Base-by-base conservation (phyloP, 148 eudicot species). In the Talinum fruticosum region DNA sequence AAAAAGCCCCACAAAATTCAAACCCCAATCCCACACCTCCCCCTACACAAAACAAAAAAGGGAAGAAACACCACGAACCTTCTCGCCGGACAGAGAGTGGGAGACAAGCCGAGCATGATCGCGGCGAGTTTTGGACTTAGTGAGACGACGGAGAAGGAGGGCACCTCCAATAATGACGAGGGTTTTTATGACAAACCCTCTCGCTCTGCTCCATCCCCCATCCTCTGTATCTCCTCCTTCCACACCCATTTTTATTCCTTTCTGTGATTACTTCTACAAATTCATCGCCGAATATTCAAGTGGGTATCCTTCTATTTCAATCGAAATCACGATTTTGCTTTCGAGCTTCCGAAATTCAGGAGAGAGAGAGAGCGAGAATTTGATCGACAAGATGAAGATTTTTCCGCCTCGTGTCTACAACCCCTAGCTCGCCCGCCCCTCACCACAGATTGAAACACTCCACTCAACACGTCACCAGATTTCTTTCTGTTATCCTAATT, bases 81-180 rank as follows among this genome's bases (percentile, higher is more conserved):
- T 62, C 1, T 62, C 30, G 66, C 66, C 66, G 33, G 34, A 62
- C 5, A 62, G 66, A 62, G 66, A 62, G 13, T 28, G 30, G 33
- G 66, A 62, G 33, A 62, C 33, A 28, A 62, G 66, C 12, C 15
- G 34, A 12, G 66, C 66, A 12, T 62, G 66, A 28, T 62, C 66
- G 6, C 66, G 66, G 66, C 66, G 66, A 62, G 66, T 62, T 28
- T 62, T 62, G 33, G 66, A 62, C 66, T 62, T 28, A 14, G 66
- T 62, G 13, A 62, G 66, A 12, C 66, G 66, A 13, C 66, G 66
- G 15, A 62, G 66, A 62, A 62, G 32, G 30, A 62, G 66, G 66
- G 66, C 66, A 26, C 66, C 66, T 62, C 66, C 66, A n/a, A 62
- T 28, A 8, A 62, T 7, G 66, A 62, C 29, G 26, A 62, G 34